Conservation (phyloP, 192 early-diverging fungal genomes). For the Backusella westeae region DNA sequence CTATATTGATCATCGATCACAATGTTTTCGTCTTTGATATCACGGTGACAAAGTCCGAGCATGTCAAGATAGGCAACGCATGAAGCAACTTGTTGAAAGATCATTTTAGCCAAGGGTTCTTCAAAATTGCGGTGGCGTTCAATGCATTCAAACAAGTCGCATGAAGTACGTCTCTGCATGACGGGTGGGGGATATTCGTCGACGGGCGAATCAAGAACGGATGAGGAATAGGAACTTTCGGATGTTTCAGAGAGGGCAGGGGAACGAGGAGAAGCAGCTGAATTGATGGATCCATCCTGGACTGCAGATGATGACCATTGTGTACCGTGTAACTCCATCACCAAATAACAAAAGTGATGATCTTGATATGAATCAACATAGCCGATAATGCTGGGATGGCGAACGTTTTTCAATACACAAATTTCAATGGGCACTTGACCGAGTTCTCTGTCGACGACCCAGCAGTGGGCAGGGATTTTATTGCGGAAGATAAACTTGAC, state of each 20-base stretch:
- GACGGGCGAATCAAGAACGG: slow-evolving; percentile 13
- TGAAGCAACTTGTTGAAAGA: slow-evolving; percentile 58
- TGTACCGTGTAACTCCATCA: slow-evolving; percentile 68
- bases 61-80: slow-evolving; percentile 49
- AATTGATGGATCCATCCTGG: background rate
- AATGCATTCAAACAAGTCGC: slow-evolving; percentile 68
- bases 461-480: slow-evolving; percentile 50
- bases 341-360: slow-evolving; percentile 51
- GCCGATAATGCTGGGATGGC: slow-evolving; percentile 51
- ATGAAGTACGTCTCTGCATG: slow-evolving; percentile 50
- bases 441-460: slow-evolving; percentile 50
- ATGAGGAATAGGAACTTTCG: slow-evolving; percentile 19
- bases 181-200: slow-evolving; percentile 36
- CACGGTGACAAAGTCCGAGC: slow-evolving; percentile 55
- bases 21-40: slow-evolving; percentile 72
- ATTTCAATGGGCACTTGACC: slow-evolving; percentile 65
- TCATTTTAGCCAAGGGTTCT: slow-evolving; percentile 51
- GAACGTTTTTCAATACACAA: slow-evolving; percentile 55
- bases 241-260: slow-evolving; percentile 16
- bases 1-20: slow-evolving; percentile 56
- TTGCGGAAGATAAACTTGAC: slow-evolving; percentile 65
- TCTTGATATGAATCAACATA: slow-evolving; percentile 58
- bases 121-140: slow-evolving; percentile 54
- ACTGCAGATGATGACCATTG: slow-evolving; percentile 45
- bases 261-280: background rate